Conservation (phyloP, 345 rosid species). For the Cardiospermum halicacabum region DNA sequence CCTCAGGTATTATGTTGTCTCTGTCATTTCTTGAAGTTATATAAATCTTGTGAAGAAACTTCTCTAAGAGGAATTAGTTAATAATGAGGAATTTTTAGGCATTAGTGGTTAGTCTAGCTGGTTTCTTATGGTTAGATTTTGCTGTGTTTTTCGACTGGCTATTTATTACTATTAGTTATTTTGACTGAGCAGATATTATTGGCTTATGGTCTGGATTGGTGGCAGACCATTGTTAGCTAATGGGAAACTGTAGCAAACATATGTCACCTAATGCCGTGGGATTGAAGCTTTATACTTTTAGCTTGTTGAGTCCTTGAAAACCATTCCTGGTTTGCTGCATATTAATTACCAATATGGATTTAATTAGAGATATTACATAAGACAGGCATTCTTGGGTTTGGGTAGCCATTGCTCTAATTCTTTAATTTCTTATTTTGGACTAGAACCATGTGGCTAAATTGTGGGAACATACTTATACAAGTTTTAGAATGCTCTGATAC, state of each 20-base stretch:
- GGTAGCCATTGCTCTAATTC: too few species aligned
- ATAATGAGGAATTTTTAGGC: neutral
- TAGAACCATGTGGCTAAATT: too few species aligned
- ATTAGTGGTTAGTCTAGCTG: neutral
- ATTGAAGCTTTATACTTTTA: neutral
- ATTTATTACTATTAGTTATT: neutral
- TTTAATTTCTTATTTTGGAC: too few species aligned
- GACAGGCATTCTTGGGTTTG: too few species aligned
- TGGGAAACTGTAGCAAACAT: neutral
- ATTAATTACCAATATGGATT: too few species aligned
- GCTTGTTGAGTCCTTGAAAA: too few species aligned
- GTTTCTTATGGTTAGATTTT: neutral
- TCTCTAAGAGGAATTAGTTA: neutral
- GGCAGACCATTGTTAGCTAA: neutral
- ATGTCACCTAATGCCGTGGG: neutral
- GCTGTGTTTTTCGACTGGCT: neutral
- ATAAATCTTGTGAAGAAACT: neutral
- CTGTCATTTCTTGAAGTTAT: neutral
- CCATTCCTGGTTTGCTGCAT: too few species aligned
- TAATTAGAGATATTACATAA: too few species aligned
- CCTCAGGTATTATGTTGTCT: slow-evolving; percentile 50
- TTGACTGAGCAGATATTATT: neutral
- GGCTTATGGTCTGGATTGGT: neutral
- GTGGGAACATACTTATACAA: too few species aligned
- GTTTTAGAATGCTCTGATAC: too few species aligned